Evolutionary conservation across 106 monocot genomes (phyloP), one percentile per base, ranked within the genome.

Genomic region (Dendrobium nobile): DNA sequence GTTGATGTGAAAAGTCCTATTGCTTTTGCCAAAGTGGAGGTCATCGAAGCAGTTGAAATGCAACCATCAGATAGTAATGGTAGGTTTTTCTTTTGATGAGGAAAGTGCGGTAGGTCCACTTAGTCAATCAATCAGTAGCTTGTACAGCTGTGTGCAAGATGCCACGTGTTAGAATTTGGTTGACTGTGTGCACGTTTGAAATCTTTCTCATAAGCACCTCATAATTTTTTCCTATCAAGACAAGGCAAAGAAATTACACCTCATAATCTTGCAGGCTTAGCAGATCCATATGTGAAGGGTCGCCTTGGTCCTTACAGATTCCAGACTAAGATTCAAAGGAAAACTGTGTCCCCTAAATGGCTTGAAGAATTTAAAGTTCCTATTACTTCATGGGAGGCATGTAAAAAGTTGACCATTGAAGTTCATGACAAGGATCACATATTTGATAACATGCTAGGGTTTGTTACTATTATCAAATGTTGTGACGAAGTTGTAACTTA

Each of bases 201-300:
- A 51, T 13, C 13, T 51, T 51, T 51, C 51, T 51, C 13, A 51
- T 51, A 51, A 13, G 2, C 51, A 51, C 31, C 3, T 27, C 24
- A 61, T 22, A 20, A 5, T 75, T 18, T 44, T 45, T 8, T 75
- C n/a, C 5, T 75, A 20, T 6, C 44, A 18, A 22, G 44, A 11
- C 41, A 26, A 6, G 47, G 44, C 18, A 61, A 61, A 61, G n/a
- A 61, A n/a, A 61, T 61, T 61, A 20, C 24, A 9, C 1, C 44
- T 44, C 68, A 7, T 17, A 47, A 48, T 47, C 37, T 42, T 86
- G 58, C 84, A 98, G 98, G 95, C 22, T 85, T 93, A 77, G 80
- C 95, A 27, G 94, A 98, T 77, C 98, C 95, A 77, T 98, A 98
- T 86, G 91, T 98, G 27, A 95, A 89, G 83, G 92, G 91, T 8